A percentile compares a stretch with the other conserved stretches of the same genome.
Conservation (phyloP, 1,139 yeast genomes). For the Neolecta irregularis region DNA sequence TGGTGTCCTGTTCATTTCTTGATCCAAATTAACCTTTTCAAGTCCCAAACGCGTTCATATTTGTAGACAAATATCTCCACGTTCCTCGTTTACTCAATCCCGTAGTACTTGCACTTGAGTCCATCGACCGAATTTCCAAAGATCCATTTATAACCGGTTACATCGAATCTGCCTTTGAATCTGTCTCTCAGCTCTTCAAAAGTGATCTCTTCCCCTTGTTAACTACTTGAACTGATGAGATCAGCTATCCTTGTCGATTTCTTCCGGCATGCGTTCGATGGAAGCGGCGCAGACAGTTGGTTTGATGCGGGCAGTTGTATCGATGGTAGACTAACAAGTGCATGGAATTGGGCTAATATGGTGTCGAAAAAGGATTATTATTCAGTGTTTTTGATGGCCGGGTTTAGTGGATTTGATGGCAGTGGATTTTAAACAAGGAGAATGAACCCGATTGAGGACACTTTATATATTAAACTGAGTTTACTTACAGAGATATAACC, state of each 20-base stretch:
- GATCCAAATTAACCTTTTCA: too few relatives aligned
- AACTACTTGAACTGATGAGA: too few relatives aligned
- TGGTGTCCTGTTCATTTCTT: too few relatives aligned
- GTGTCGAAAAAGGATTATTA: conserved; percentile 46
- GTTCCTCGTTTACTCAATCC: conserved; percentile 61
- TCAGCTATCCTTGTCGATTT: conserved; percentile 50
- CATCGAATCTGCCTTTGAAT: conserved; percentile 41
- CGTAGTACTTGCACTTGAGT: conserved; percentile 39
- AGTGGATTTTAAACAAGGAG: conserved; percentile 21
- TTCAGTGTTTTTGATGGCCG: conserved; percentile 47
- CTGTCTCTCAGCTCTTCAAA: conserved; percentile 35
- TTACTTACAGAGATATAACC: too few relatives aligned
- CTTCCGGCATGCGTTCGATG: conserved; percentile 59
- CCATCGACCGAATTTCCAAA: conserved; percentile 35
- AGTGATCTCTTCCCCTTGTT: too few relatives aligned
- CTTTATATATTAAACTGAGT: too few relatives aligned
- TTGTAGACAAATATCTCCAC: conserved; percentile 59
- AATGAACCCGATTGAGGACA: too few relatives aligned
- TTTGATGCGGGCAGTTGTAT: conserved; percentile 69
- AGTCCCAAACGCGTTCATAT: conserved; percentile 65
- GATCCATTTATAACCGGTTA: conserved; percentile 37
- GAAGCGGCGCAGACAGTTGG: conserved; percentile 60
- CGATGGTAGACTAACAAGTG: conserved; percentile 61
- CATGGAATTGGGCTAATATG: conserved; percentile 66
- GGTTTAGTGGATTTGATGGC: conserved; percentile 65